Evolutionary conservation across 805 yeast genomes (phyloP).

Genomic region (Yamadazyma insecticola): DNA sequence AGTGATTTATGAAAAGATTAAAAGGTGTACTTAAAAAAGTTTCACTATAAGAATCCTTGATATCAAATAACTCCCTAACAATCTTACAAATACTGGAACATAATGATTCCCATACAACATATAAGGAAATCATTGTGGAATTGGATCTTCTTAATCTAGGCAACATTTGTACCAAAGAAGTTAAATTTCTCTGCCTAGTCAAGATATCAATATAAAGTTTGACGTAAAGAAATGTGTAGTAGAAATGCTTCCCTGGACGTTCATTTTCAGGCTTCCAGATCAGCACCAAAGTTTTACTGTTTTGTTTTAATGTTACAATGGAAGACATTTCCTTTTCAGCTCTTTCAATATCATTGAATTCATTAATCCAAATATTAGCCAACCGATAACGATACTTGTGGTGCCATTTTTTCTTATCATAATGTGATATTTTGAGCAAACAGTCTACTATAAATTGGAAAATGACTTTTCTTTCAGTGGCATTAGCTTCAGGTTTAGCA

Average conservation of each 20-base stretch:
- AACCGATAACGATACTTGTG: constrained; percentile 76
- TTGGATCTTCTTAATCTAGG: constrained; percentile 76
- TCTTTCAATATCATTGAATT: constrained; percentile 43
- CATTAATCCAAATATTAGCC: constrained; percentile 57
- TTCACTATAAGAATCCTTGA: constrained; percentile 50
- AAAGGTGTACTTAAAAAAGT: constrained; percentile 42
- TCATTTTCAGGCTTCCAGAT: constrained; percentile 95
- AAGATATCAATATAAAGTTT: constrained; percentile 57
- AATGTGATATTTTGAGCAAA: constrained; percentile 42
- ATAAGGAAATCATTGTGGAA: constrained; percentile 66
- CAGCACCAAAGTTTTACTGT: constrained; percentile 66
- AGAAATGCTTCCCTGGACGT: constrained; percentile 89
- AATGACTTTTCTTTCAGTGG: constrained; percentile 18
- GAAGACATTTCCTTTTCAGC: constrained; percentile 64
- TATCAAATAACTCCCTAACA: constrained; percentile 39
- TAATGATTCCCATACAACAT: constrained; percentile 62
- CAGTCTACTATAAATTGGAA: constrained; percentile 38
- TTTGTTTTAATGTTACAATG: constrained; percentile 61
- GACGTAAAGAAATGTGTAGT: constrained; percentile 68
- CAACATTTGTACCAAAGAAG: constrained; percentile 53
- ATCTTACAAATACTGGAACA: constrained; percentile 50
- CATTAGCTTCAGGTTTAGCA: constrained; percentile 3
- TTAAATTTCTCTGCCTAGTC: constrained; percentile 49
- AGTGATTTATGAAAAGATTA: constrained; percentile 37
- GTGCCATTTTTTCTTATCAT: constrained; percentile 88